Evolutionary conservation across 441 rosid species (phyloP).

Genomic region (Euphorbia schlechtendalii): DNA sequence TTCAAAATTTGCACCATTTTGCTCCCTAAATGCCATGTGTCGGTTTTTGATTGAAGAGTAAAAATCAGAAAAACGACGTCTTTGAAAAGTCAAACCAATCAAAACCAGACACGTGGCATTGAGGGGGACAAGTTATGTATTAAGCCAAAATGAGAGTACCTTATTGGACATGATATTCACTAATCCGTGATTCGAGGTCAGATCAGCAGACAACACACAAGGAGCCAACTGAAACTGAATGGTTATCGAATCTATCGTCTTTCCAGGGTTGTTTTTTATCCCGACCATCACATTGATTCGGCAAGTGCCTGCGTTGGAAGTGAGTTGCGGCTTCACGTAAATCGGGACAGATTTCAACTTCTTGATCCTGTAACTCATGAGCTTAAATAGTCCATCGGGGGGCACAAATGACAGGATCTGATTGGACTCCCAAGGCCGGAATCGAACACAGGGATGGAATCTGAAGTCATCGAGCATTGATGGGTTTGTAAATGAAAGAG

Average conservation of each 20-base stretch:
- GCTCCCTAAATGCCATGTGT: no score
- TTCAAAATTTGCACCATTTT: no score
- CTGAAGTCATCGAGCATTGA: conserved; percentile 69
- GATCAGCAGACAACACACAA: conserved; percentile 68
- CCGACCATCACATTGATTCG: conserved; percentile 76
- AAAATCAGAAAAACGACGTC: no score
- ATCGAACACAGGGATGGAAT: conserved; percentile 92
- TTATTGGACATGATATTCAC: conserved; percentile 67
- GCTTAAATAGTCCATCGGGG: conserved; percentile 93
- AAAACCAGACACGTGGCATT: no score
- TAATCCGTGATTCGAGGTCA: conserved; percentile 83
- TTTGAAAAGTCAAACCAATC: no score
- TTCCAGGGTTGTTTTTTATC: conserved; percentile 73
- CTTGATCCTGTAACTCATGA: conserved; percentile 92
- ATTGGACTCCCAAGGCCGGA: conserved; percentile 88
- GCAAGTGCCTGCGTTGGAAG: conserved; percentile 64
- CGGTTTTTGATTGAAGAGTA: no score
- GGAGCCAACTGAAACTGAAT: conserved; percentile 74
- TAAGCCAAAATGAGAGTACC: conserved; percentile 37
- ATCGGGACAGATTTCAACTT: conserved; percentile 77
- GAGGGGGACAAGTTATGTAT: no score
- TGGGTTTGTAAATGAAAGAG: conserved; percentile 77
- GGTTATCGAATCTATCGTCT: conserved; percentile 63
- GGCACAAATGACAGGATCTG: conserved; percentile 92
- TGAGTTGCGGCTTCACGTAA: conserved; percentile 86